Conservation (phyloP, 2,329 filamentous ascomycete genomes). For the Neoarthrinium moseri region DNA sequence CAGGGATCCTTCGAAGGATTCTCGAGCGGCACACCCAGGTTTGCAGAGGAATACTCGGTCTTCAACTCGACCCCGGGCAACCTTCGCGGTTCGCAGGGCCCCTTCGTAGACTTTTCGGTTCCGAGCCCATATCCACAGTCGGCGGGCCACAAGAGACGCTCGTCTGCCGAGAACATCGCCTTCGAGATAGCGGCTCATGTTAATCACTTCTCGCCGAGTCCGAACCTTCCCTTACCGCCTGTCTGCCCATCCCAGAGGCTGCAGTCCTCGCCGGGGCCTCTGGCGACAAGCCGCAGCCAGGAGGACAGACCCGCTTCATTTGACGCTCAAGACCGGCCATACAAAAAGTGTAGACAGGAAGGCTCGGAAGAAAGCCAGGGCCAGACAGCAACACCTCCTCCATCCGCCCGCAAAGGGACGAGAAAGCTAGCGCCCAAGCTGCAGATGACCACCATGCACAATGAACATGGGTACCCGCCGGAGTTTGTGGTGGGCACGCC, state of each 20-base stretch:
- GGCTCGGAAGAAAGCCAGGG: constrained; percentile 36
- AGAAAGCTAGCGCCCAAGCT: constrained; percentile 54
- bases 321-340: constrained; percentile 27
- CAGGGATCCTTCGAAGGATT: constrained; percentile 47
- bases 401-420: constrained; percentile 53
- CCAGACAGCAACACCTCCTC: constrained; percentile 61
- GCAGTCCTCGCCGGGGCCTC: constrained; percentile 54
- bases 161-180: constrained; percentile 49
- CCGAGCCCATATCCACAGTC: constrained; percentile 33
- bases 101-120: constrained; percentile 44
- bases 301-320: constrained; percentile 27
- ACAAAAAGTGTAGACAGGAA: constrained; percentile 46
- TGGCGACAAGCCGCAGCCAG: constrained; percentile 28
- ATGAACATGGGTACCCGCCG: constrained; percentile 54
- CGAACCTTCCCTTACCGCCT: constrained; percentile 53
- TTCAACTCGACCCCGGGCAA: constrained; percentile 65
- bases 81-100: constrained; percentile 43
- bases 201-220: constrained; percentile 57
- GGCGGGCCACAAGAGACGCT: constrained; percentile 44
- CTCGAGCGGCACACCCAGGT: constrained; percentile 58
- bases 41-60: constrained; percentile 64
- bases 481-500: constrained; percentile 50
- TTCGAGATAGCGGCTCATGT: constrained; percentile 59
- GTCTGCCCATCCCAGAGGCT: constrained; percentile 59
- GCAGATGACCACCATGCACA: constrained; percentile 50